Percentiles rank a stretch among this genome's conserved stretches.
phyloP scores from a whole-genome alignment of 352 stramenopile species.

The Phytophthora pseudosyringae region DNA sequence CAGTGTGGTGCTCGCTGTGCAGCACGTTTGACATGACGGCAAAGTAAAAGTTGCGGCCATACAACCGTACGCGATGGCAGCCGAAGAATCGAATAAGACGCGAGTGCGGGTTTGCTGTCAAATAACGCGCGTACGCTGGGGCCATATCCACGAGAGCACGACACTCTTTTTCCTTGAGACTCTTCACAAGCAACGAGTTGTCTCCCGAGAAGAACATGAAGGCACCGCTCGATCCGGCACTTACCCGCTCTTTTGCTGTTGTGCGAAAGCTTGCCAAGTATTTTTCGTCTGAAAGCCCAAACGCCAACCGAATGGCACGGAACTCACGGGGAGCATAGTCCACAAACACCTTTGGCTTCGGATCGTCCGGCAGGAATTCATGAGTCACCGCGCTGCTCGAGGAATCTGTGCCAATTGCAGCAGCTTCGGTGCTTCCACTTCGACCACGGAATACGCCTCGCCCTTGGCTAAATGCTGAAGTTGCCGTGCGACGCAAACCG shows the following conservation, averaged over 20 bases:
- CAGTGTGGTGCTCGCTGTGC: conserved; percentile 60
- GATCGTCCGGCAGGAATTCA: conserved; percentile 47
- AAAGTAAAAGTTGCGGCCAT: conserved; percentile 85
- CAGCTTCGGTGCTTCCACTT: conserved; percentile 27
- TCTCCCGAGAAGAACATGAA: conserved; percentile 89
- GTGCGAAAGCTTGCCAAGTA: conserved; percentile 78
- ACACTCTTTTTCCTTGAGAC: conserved; percentile 79
- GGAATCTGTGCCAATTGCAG: conserved; percentile 7
- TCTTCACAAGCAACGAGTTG: conserved; percentile 82
- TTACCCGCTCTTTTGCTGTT: conserved; percentile 81
- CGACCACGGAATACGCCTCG: conserved; percentile 38
- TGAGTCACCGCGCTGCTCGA: conserved; percentile 11
- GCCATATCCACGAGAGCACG: conserved; percentile 76
- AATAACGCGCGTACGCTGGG: conserved; percentile 67
- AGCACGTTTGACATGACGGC: conserved; percentile 84
- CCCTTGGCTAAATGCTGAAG: conserved; percentile 41
- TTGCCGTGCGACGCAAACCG: conserved; percentile 53
- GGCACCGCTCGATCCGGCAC: conserved; percentile 73
- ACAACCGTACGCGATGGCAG: conserved; percentile 81
- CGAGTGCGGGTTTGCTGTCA: conserved; percentile 63
- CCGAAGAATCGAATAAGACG: conserved; percentile 89
- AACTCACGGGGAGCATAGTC: conserved; percentile 80
- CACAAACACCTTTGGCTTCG: conserved; percentile 77
- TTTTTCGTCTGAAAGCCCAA: conserved; percentile 68
- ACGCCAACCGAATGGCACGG: conserved; percentile 59